Evolutionary conservation across 805 yeast genomes (phyloP), one percentile per base, ranked within the genome.

Genomic region (Citeromyces matritensis): DNA sequence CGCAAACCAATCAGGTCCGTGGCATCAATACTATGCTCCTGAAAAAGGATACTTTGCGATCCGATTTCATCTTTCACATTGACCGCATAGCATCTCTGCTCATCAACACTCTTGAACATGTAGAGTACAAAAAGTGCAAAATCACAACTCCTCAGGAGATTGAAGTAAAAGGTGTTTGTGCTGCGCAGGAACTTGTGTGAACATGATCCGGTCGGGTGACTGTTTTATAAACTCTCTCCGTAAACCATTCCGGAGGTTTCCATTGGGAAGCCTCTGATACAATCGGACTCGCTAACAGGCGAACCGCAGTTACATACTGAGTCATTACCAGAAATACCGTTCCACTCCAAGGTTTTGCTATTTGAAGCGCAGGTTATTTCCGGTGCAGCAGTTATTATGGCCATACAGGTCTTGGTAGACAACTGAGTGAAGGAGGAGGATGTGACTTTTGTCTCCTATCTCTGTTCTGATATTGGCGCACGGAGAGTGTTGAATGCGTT

Each of bases 301-400:
- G 97, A 88, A 54, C 97, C 98, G 1, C 86, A 79, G 47, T 60
- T 91, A 36, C 95, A 86, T 49, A 72, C 76, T n/a, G 78, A 79
- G 39, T 66, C 71, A 14, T 53, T 88, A 25, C 95, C 96, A 0
- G 47, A 52, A 1, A 26, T 35, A 28, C 39, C 17, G 6, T 7
- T 10, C 9, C 12, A 12, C 12, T 49, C 57, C 24, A 69, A 66
- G 37, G 71, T 83, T 1, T 53, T 88, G 6, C 53, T 88, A 30
- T 69, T 83, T 45, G 96, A 88, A 46, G 83, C 94, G 0, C 95
- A 88, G 48, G 63, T 84, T 30, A 76, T 83, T 23, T 75, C 94
- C 21, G 98, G 97, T 2, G 94, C 95, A 0, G 94, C 94, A 1
- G 76, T 86, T 2, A 79, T 84, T 27, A 91, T 88, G 97, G 94